Evolutionary conservation across 2,329 filamentous ascomycete species (phyloP), one percentile per base, ranked within the genome.

Genomic region (Hymenoscyphus occultus): DNA sequence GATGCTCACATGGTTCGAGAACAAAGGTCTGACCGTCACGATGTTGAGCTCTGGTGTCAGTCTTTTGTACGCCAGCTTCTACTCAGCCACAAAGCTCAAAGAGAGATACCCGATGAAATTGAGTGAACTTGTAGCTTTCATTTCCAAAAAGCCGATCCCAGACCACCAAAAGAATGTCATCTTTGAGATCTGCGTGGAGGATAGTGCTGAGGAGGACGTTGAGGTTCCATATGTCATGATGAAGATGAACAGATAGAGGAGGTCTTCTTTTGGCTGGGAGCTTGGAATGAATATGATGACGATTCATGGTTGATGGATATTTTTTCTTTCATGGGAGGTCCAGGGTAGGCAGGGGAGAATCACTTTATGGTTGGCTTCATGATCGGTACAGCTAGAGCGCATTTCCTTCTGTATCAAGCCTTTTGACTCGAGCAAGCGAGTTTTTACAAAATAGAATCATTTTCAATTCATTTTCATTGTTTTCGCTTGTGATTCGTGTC

Each of bases 11-110:
- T 80, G 91, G 73, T 97, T 99, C 76, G 85, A 91, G 76, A 84
- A 87, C 74, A 88, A 89, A 75, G 95, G 95, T 1, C 81, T 99
- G 63, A 87, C 81, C 22, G 89, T 98, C 63, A 91, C 88, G 66
- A 98, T 98, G 94, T 84, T 99, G 74, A 97, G 92, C 82, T 97
- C 93, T n/a, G 95, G 94, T 1, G 94, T 98, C 69, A 97, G 93
- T 78, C 81, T 99, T 74, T 81, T 99, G 57, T 99, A 97, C 74
- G 94, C 95, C 19, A 90, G 88, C 73, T 99, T 99, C 85, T 97
- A 96, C 80, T 88, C 90, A 2, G 84, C 89, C 0, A 78, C 82
- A 19, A 90, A 90, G 62, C 82, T 93, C 65, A 93, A 93, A 84
- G 93, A 97, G 69, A 86, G 93, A 69, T 83, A 92, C 74, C 81